Percentiles rank a stretch among this genome's conserved stretches.
phyloP scores from a whole-genome alignment of 177 flowering plant species.

The Vitis hybrid region DNA sequence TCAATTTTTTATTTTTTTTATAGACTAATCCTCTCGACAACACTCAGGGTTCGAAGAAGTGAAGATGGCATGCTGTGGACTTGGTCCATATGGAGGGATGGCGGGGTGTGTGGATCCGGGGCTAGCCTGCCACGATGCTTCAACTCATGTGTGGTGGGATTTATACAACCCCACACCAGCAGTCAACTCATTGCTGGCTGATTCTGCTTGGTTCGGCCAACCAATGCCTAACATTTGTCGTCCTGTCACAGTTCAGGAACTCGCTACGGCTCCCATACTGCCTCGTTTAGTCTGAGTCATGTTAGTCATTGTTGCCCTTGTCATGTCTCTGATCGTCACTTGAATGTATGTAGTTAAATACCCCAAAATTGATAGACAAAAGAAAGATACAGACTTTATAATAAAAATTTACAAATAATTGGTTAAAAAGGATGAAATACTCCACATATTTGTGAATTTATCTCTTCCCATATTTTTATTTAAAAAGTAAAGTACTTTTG shows the following conservation, averaged over 20 bases:
- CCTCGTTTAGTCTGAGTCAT: too few relatives aligned
- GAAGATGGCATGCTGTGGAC: slow-evolving; percentile 65
- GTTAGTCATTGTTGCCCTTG: too few relatives aligned
- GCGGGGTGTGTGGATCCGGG: slow-evolving; percentile 50
- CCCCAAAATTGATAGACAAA: too few relatives aligned
- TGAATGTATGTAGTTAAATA: too few relatives aligned
- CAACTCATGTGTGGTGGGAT: slow-evolving; percentile 73
- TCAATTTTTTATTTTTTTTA: not conserved
- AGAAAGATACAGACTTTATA: too few relatives aligned
- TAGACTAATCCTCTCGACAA: too few relatives aligned
- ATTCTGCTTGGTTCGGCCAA: slow-evolving; percentile 57
- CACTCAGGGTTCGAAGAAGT: slow-evolving; percentile 44
- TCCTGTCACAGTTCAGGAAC: slow-evolving; percentile 37
- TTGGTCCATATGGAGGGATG: slow-evolving; percentile 42
- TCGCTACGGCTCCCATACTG: slow-evolving; percentile 1
- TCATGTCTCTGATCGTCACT: too few relatives aligned
- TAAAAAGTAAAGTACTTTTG: too few relatives aligned
- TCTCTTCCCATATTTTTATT: too few relatives aligned
- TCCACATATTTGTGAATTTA: too few relatives aligned
- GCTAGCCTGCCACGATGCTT: slow-evolving; percentile 42
- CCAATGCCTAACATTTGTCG: slow-evolving; percentile 41
- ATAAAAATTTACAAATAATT: too few relatives aligned
- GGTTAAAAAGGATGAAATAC: too few relatives aligned
- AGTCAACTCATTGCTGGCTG: slow-evolving; percentile 57
- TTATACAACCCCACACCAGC: slow-evolving; percentile 61